These are phyloP conservation scores for Crithidia bombi DNA, from an alignment of 208 protist genomes.

Conservation along the genomic window DNA sequence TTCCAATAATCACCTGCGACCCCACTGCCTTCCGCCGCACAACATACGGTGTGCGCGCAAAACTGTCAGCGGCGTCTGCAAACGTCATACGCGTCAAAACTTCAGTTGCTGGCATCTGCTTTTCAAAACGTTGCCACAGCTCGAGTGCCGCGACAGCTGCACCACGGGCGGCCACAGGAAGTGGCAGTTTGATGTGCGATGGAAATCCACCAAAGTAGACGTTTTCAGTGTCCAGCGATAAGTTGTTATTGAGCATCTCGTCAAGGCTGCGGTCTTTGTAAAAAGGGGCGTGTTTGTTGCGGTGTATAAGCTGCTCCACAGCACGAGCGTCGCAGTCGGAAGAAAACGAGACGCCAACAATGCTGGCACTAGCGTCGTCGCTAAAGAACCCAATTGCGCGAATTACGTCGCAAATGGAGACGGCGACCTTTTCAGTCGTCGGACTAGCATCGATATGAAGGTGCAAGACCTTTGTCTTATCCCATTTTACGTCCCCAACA, in stretches of 20 bases:
- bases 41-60: slow-evolving; percentile 58
- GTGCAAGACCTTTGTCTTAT: slow-evolving; percentile 54
- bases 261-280: slow-evolving; percentile 56
- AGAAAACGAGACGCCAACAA: slow-evolving; percentile 70
- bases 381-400: slow-evolving; percentile 54
- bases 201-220: slow-evolving; percentile 59
- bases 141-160: slow-evolving; percentile 41
- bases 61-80: slow-evolving; percentile 59
- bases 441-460: slow-evolving; percentile 42
- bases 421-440: slow-evolving; percentile 7
- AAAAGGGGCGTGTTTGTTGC: slow-evolving; percentile 45
- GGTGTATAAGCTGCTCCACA: slow-evolving; percentile 33
- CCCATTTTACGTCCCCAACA: slow-evolving; percentile 47
- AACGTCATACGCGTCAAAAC: slow-evolving; percentile 65
- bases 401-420: slow-evolving; percentile 70
- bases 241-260: slow-evolving; percentile 33
- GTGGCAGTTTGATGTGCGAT: slow-evolving; percentile 33
- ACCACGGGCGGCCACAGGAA: slow-evolving; percentile 33
- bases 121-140: slow-evolving; percentile 31
- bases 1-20: slow-evolving; percentile 54
- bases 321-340: slow-evolving; percentile 16
- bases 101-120: slow-evolving; percentile 37
- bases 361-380: slow-evolving; percentile 46
- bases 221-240: slow-evolving; percentile 48
- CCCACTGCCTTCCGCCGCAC: slow-evolving; percentile 54